A percentile compares a stretch with the other conserved stretches of the same genome.
Evolutionary conservation across 768 basidiomycete genomes (phyloP).

Genomic region (Fibroporia radiculosa): DNA sequence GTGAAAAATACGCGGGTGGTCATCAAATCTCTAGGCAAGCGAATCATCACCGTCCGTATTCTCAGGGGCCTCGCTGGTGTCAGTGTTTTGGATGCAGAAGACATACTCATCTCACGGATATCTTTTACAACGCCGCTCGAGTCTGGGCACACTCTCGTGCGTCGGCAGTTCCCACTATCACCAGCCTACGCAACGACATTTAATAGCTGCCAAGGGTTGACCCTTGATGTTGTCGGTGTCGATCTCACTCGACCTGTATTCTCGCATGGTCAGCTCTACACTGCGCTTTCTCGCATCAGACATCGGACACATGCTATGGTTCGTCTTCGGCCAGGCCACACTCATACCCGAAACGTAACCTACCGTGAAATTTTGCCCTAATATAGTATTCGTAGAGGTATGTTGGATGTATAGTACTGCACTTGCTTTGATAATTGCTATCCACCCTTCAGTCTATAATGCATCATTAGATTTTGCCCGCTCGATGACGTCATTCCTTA

Average conservation of each 20-base stretch:
- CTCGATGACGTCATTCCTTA: too few species aligned
- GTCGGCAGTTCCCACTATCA: constrained; percentile 30
- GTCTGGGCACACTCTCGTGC: constrained; percentile 24
- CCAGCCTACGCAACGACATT: constrained; percentile 36
- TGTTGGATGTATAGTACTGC: too few species aligned
- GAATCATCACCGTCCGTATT: constrained; percentile 18
- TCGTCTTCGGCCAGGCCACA: constrained; percentile 12
- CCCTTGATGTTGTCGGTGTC: constrained; percentile 28
- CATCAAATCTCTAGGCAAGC: constrained; percentile 20
- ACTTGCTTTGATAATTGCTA: too few species aligned
- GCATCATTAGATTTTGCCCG: too few species aligned
- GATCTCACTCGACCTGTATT: constrained; percentile 32
- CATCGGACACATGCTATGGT: constrained; percentile 20
- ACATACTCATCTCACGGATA: constrained; percentile 22
- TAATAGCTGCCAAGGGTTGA: constrained; percentile 35
- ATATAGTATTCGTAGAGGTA: too few species aligned
- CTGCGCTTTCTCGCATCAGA: constrained; percentile 23
- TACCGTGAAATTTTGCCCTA: constrained; percentile 20
- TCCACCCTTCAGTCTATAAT: too few species aligned
- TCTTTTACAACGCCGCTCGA: constrained; percentile 16
- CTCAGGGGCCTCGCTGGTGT: constrained; percentile 13
- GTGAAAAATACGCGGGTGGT: constrained; percentile 34
- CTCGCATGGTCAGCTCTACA: constrained; percentile 29
- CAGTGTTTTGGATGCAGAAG: constrained; percentile 14
- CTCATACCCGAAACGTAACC: constrained; percentile 21